Percentiles rank a stretch among this genome's conserved stretches.
These are phyloP conservation scores for Diaporthe amygdali DNA, from an alignment of 2,329 filamentous ascomycete genomes.

Conservation along the genomic window DNA sequence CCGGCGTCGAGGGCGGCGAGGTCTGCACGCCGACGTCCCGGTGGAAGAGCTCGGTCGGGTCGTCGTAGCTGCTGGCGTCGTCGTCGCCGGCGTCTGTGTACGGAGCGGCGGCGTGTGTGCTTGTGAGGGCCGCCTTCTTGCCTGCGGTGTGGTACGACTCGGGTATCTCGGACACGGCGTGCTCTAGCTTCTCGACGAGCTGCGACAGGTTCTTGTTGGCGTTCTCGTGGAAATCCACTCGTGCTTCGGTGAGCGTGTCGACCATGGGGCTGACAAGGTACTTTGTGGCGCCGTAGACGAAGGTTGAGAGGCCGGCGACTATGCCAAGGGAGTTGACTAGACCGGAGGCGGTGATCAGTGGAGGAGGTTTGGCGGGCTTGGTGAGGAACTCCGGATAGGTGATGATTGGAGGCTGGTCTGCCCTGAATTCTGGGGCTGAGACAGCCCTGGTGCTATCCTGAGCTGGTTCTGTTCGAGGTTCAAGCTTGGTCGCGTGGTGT, in stretches of 20 bases:
- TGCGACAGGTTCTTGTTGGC: slow-evolving; percentile 50
- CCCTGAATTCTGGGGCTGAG: slow-evolving; percentile 32
- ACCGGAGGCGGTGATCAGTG: slow-evolving; percentile 65
- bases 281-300: slow-evolving; percentile 74
- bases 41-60: slow-evolving; percentile 81
- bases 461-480: slow-evolving; percentile 12
- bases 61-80: slow-evolving; percentile 56
- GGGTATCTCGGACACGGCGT: slow-evolving; percentile 67
- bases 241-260: slow-evolving; percentile 55
- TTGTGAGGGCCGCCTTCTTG: slow-evolving; percentile 28
- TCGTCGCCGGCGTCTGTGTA: slow-evolving; percentile 33
- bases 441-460: not conserved
- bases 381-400: slow-evolving; percentile 75
- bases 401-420: slow-evolving; percentile 64
- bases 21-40: slow-evolving; percentile 83
- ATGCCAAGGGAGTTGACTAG: slow-evolving; percentile 65
- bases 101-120: slow-evolving; percentile 26
- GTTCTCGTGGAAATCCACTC: slow-evolving; percentile 56
- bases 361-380: slow-evolving; percentile 59
- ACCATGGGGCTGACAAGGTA: slow-evolving; percentile 71
- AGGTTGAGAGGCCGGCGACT: slow-evolving; percentile 61
- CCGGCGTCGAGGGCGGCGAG: slow-evolving; percentile 53
- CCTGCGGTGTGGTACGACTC: slow-evolving; percentile 28
- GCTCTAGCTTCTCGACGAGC: slow-evolving; percentile 58
- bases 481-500: not conserved